Base-by-base conservation (phyloP, 257 asterid genomes). In the Penstemon eatonii region DNA sequence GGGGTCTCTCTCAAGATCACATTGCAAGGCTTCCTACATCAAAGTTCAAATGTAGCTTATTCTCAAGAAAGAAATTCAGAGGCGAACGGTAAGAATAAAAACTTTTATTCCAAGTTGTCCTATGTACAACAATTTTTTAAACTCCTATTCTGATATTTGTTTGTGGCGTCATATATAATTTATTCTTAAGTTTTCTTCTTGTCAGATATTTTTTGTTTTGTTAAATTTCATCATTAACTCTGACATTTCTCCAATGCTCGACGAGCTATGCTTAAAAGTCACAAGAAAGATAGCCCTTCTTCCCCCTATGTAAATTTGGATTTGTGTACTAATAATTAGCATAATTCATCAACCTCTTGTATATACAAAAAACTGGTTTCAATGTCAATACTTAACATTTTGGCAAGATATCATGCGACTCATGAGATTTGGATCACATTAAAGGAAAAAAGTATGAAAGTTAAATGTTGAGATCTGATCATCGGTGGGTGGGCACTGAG, bases 1-100 rank as follows among this genome's bases (percentile, higher is more conserved):
- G 91, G 72, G 98, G 98, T 56, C 96, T 92, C 65, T 76, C 92
- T 0, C 88, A 87, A 73, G 92, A 83, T 60, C 91, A 86, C 55
- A 89, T 92, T 69, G 84, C 81, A 56, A 69, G 84, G 78, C 91
- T 92, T 76, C 96, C 98, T 42, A 84, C 78, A 45, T 83, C 96
- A 13, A 92, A 92, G 83, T 87, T 84, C 83, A 92, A 89, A 83
- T 80, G 88, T 54, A 83, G 91, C 40, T 77, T 92, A 11, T 92
- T 92, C 83, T 89, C 82, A 3, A 83, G 89, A 78, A 92, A 84
- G 79, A 86, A 70, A 71, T 83, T 60, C 69, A 76, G 80, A 54
- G 86, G 81, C 45, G 98, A 89, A 80, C 83, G 96, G 98, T 92
- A 79, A 55, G 73, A 33, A 4, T 44, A n/a, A 6, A 37, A 36